Conservation (phyloP, 352 stramenopile genomes). For the Phytophthora brassicae region DNA sequence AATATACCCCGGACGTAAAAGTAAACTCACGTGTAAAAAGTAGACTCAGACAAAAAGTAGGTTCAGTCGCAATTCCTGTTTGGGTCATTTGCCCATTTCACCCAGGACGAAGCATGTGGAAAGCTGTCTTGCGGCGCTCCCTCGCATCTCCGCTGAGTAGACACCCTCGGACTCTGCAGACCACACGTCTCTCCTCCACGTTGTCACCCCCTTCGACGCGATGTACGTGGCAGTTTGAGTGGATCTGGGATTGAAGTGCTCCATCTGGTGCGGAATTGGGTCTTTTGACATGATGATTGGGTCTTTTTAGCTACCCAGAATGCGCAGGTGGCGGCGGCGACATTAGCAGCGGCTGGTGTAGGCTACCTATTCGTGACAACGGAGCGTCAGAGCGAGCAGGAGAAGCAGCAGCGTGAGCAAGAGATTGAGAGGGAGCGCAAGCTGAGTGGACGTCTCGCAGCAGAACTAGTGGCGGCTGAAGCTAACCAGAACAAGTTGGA, state of each 20-base stretch:
- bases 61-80: too few species aligned
- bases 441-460: slow-evolving; percentile 63
- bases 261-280: background rate
- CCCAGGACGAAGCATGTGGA: slow-evolving; percentile 31
- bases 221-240: slow-evolving; percentile 18
- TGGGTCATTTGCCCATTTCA: background rate
- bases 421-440: slow-evolving; percentile 66
- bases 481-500: slow-evolving; percentile 65
- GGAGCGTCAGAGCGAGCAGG: slow-evolving; percentile 41
- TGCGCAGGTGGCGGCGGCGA: slow-evolving; percentile 28
- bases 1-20: too few species aligned
- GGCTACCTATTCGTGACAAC: slow-evolving; percentile 55
- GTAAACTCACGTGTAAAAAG: too few species aligned
- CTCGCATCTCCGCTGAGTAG: background rate
- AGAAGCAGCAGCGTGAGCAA: slow-evolving; percentile 63
- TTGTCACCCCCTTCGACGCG: slow-evolving; percentile 6
- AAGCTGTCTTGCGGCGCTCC: slow-evolving; percentile 18
- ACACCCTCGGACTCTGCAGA: slow-evolving; percentile 10
- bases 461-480: slow-evolving; percentile 69
- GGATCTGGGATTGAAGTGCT: background rate
- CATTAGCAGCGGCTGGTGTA: slow-evolving; percentile 38
- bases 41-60: too few species aligned
- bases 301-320: slow-evolving; percentile 26
- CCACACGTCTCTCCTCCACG: slow-evolving; percentile 21
- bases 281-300: slow-evolving; percentile 1